These are phyloP conservation scores for Trichoderma sp. DNA, from an alignment of 2,329 filamentous ascomycete species.

Conservation along the genomic window DNA sequence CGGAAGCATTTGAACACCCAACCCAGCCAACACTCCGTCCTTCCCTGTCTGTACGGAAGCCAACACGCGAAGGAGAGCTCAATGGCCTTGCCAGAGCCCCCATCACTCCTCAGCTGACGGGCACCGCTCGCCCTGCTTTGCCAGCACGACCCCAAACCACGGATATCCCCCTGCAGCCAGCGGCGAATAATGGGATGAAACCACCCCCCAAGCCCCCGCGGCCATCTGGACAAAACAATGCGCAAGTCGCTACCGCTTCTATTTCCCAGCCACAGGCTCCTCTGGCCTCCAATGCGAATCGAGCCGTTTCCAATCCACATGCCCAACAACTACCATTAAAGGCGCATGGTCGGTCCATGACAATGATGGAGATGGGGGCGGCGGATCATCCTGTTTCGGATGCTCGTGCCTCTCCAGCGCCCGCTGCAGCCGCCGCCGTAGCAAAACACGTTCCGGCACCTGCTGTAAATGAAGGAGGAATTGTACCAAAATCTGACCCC, in stretches of 20 bases:
- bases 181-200: constrained; percentile 21
- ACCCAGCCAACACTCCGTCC: constrained; percentile 40
- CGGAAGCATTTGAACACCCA: constrained; percentile 38
- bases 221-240: constrained; percentile 31
- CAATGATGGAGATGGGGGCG: constrained; percentile 35
- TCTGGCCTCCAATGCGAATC: constrained; percentile 16
- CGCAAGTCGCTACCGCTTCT: constrained; percentile 23
- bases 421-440: constrained; percentile 20
- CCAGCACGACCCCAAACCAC: constrained; percentile 46
- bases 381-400: constrained; percentile 28
- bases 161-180: constrained; percentile 25
- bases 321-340: constrained; percentile 32
- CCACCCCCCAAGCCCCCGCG: constrained; percentile 46
- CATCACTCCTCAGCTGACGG: constrained; percentile 40
- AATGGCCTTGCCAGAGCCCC: constrained; percentile 39
- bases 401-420: constrained; percentile 26
- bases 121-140: constrained; percentile 46
- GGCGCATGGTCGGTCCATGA: constrained; percentile 32
- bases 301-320: constrained; percentile 33
- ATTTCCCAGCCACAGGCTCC: constrained; percentile 17
- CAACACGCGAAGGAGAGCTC: constrained; percentile 44
- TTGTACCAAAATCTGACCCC: constrained; percentile 39
- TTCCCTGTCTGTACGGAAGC: constrained; percentile 38
- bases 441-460: constrained; percentile 20
- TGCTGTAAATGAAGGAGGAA: constrained; percentile 22